Conservation (phyloP, 2,329 filamentous ascomycete species). For the Corinectria fuckeliana region DNA sequence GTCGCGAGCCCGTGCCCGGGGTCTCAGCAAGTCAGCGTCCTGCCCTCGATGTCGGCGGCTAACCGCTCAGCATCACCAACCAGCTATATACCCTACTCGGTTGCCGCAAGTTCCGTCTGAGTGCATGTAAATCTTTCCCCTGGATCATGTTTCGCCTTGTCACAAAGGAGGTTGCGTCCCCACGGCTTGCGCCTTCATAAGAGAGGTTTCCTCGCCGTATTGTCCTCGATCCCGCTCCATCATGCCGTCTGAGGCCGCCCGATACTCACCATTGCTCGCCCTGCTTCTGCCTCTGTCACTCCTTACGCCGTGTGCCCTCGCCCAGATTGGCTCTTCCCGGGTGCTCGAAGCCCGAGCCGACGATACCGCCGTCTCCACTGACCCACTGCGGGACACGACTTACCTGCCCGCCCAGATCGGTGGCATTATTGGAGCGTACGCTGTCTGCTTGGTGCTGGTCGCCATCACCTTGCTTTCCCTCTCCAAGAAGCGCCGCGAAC, state of each 20-base stretch:
- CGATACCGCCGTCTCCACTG: slow-evolving; percentile 64
- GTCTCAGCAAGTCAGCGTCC: slow-evolving; percentile 51
- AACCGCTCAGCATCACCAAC: slow-evolving; percentile 55
- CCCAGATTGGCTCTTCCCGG: slow-evolving; percentile 40
- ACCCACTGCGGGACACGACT: slow-evolving; percentile 64
- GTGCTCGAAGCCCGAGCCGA: slow-evolving; percentile 36
- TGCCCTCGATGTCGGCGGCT: slow-evolving; percentile 49
- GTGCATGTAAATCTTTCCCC: slow-evolving; percentile 54
- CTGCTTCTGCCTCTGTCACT: slow-evolving; percentile 39
- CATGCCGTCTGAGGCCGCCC: slow-evolving; percentile 47
- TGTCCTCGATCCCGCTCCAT: slow-evolving; percentile 41
- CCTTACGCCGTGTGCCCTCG: slow-evolving; percentile 38
- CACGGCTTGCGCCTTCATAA: slow-evolving; percentile 43
- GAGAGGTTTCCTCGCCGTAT: slow-evolving; percentile 35
- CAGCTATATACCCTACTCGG: slow-evolving; percentile 63
- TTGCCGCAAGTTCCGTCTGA: slow-evolving; percentile 50
- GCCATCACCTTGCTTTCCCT: slow-evolving; percentile 70
- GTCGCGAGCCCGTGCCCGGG: slow-evolving; percentile 20
- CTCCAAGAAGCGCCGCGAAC: slow-evolving; percentile 60
- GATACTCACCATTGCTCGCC: slow-evolving; percentile 37
- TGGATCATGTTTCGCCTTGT: slow-evolving; percentile 57
- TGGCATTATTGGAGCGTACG: slow-evolving; percentile 83
- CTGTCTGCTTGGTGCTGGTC: slow-evolving; percentile 76
- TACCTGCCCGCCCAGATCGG: slow-evolving; percentile 83
- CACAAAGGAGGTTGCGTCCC: slow-evolving; percentile 52